Conservation (phyloP, 768 basidiomycete genomes). For the Melanogaster broomeanus region DNA sequence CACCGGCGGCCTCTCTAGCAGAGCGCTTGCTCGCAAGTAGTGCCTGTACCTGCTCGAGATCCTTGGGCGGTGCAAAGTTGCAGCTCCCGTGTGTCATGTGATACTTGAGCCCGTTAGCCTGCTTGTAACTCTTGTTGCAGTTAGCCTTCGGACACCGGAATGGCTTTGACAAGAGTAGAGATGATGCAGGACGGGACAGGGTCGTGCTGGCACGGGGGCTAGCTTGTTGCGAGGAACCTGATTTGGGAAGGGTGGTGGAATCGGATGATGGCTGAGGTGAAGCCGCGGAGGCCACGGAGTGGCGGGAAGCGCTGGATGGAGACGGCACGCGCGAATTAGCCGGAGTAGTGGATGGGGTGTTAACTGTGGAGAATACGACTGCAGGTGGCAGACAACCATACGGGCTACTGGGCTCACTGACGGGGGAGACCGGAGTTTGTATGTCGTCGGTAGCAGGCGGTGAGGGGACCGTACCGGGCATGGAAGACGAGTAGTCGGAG, state of each 20-base stretch:
- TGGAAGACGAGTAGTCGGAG: constrained; percentile 59
- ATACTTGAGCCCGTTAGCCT: constrained; percentile 93
- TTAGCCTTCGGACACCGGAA: constrained; percentile 94
- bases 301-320: constrained; percentile 25
- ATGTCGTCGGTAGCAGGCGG: constrained; percentile 32
- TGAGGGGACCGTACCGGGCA: constrained; percentile 57
- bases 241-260: constrained; percentile 21
- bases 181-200: constrained; percentile 52
- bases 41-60: constrained; percentile 74
- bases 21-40: constrained; percentile 54
- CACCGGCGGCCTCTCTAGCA: constrained; percentile 41
- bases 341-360: constrained; percentile 50
- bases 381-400: constrained; percentile 64
- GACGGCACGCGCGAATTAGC: constrained; percentile 45
- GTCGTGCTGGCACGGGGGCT: constrained; percentile 44
- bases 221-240: constrained; percentile 27
- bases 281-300: constrained; percentile 14
- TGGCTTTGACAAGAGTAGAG: constrained; percentile 77
- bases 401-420: constrained; percentile 34
- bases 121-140: constrained; percentile 96
- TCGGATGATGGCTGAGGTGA: constrained; percentile 22
- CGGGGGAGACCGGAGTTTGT: constrained; percentile 27
- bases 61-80: constrained; percentile 90
- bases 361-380: constrained; percentile 54
- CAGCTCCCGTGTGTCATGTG: constrained; percentile 93